Percentiles rank a stretch among this genome's conserved stretches.
phyloP scores from a whole-genome alignment of 148 eudicot genomes.

The Dianthus caryophyllus region DNA sequence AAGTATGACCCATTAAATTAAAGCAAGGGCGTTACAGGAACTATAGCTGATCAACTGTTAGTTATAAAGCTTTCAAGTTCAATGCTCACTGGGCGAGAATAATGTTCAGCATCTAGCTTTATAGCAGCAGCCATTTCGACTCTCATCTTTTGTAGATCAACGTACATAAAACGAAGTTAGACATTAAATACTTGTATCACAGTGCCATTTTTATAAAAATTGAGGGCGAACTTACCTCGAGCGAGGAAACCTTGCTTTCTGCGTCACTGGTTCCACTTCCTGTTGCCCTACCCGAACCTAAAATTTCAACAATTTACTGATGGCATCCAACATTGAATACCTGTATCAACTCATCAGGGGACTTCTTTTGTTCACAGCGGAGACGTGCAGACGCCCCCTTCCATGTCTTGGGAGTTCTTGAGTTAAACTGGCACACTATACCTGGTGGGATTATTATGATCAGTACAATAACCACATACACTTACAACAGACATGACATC shows the following conservation, averaged over 20 bases:
- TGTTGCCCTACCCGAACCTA: conserved; percentile 98
- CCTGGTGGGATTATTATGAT: conserved; percentile 42
- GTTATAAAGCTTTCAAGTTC: not conserved
- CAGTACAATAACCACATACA: not conserved
- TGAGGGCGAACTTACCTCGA: conserved; percentile 51
- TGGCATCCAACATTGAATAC: conserved; percentile 27
- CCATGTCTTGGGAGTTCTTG: conserved; percentile 99
- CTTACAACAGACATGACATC: not conserved
- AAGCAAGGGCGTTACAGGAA: no score
- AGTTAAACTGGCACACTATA: conserved; percentile 81
- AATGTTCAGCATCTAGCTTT: conserved; percentile 99
- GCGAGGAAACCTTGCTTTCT: conserved; percentile 81
- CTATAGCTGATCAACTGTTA: not conserved
- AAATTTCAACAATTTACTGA: conserved; percentile 9
- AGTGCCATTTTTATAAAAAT: not conserved
- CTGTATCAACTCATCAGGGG: conserved; percentile 96
- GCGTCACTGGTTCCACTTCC: conserved; percentile 99
- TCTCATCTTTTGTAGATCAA: conserved; percentile 89
- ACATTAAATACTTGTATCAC: not conserved
- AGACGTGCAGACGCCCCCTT: conserved; percentile 76
- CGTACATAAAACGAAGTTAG: conserved; percentile 34
- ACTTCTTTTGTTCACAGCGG: conserved; percentile 90
- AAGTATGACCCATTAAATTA: no score
- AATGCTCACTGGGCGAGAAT: conserved; percentile 81
- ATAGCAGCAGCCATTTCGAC: conserved; percentile 99